Percentiles rank a stretch among this genome's conserved stretches.
phyloP scores from a whole-genome alignment of 371 early-diverging fungal species.

The Zychaea mexicana region DNA sequence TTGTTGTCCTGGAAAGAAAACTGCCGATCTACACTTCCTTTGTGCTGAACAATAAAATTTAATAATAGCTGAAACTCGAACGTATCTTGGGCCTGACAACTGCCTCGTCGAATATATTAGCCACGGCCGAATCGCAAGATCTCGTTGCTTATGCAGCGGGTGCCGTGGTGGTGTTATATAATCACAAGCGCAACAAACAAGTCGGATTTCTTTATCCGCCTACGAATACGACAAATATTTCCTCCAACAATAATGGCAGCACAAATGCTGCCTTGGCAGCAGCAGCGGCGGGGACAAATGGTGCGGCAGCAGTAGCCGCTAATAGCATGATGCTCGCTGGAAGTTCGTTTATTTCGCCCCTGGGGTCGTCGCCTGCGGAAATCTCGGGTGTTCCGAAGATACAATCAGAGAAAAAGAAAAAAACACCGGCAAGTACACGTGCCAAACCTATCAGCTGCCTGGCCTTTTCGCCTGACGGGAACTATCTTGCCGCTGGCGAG shows the following conservation, averaged over 20 bases:
- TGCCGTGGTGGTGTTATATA: constrained; percentile 73
- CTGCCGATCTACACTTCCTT: no score
- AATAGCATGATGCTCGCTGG: constrained; percentile 8
- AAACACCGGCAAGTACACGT: constrained; percentile 45
- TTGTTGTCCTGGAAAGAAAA: no score
- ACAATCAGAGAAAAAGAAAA: constrained; percentile 33
- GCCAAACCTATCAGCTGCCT: constrained; percentile 78
- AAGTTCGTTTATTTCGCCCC: constrained; percentile 11
- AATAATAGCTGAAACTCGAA: constrained; percentile 65
- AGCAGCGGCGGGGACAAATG: constrained; percentile 20
- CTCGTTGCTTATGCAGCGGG: constrained; percentile 80
- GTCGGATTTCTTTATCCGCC: constrained; percentile 63
- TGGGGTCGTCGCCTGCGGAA: constrained; percentile 15
- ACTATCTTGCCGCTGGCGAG: constrained; percentile 82
- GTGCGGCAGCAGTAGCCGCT: constrained; percentile 1
- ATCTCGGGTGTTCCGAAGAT: background rate
- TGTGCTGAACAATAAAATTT: background rate
- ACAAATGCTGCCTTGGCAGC: constrained; percentile 11
- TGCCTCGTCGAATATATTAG: constrained; percentile 57
- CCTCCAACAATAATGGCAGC: constrained; percentile 1
- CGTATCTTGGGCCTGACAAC: constrained; percentile 68
- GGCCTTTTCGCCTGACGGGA: constrained; percentile 78
- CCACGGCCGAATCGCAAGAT: constrained; percentile 56
- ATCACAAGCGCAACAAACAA: constrained; percentile 71
- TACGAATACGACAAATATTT: background rate